phyloP scores from a whole-genome alignment of 768 basidiomycete species.

The Tylopilus plumbeoviolaceoides region DNA sequence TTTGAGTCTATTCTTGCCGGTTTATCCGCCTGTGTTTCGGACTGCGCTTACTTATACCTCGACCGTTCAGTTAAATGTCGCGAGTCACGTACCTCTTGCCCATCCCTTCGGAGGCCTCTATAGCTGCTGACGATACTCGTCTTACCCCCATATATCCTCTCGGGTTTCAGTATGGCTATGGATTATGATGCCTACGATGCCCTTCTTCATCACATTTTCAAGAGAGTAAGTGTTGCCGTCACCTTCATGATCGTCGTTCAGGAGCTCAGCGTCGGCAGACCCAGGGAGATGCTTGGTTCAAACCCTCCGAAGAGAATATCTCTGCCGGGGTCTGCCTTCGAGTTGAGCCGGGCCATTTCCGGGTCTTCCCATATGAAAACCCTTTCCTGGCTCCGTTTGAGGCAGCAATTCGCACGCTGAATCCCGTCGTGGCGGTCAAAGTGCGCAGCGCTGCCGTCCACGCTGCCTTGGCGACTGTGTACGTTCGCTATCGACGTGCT shows the following conservation, averaged over 20 bases:
- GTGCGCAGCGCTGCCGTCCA: constrained; percentile 73
- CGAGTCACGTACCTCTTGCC: not conserved
- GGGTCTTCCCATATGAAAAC: constrained; percentile 83
- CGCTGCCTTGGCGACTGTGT: constrained; percentile 70
- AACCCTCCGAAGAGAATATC: constrained; percentile 73
- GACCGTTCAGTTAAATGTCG: not conserved
- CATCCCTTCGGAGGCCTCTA: not conserved
- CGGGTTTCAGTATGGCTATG: constrained; percentile 36
- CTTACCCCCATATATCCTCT: not conserved
- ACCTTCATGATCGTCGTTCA: not conserved
- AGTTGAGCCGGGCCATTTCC: constrained; percentile 61
- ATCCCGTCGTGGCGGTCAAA: constrained; percentile 83
- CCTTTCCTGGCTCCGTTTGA: constrained; percentile 72
- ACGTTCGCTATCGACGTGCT: constrained; percentile 20
- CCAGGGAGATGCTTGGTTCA: constrained; percentile 81
- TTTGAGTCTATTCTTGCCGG: not conserved
- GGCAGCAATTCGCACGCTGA: constrained; percentile 65
- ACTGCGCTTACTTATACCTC: constrained; percentile 20
- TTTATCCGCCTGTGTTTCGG: not conserved
- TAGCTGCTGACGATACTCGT: not conserved
- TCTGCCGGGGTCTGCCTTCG: constrained; percentile 75
- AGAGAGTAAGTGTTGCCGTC: constrained; percentile 44
- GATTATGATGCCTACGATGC: constrained; percentile 82
- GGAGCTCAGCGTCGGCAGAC: constrained; percentile 44
- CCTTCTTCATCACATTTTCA: constrained; percentile 75